Evolutionary conservation across 176 grass and related monocot species (phyloP).

Genomic region (Oryza australiensis): DNA sequence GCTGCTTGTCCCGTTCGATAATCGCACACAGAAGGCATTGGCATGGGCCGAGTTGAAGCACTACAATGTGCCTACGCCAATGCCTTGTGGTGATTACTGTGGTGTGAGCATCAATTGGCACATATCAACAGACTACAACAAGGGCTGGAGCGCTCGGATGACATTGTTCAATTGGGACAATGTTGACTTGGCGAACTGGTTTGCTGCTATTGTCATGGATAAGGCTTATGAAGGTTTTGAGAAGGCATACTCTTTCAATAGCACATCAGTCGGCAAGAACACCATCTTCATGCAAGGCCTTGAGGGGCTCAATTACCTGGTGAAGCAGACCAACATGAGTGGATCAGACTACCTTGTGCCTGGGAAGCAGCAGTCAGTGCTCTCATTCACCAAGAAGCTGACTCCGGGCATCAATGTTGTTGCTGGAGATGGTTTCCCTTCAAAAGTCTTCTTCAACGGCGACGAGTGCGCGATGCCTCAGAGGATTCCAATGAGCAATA

Average conservation of each 20-base stretch:
- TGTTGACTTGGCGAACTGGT: conserved; percentile 75
- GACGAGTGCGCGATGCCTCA: conserved; percentile 73
- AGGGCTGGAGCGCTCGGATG: conserved; percentile 86
- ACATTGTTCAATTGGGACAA: conserved; percentile 94
- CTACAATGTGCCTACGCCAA: conserved; percentile 61
- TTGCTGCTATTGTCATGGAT: conserved; percentile 78
- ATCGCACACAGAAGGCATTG: conserved; percentile 63
- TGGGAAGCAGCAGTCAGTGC: conserved; percentile 82
- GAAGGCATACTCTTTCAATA: conserved; percentile 84
- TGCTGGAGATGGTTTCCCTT: conserved; percentile 72
- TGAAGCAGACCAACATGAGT: conserved; percentile 73
- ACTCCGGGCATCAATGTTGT: conserved; percentile 67
- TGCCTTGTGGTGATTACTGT: conserved; percentile 79
- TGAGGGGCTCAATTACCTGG: conserved; percentile 79
- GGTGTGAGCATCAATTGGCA: conserved; percentile 99
- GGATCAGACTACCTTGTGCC: conserved; percentile 66
- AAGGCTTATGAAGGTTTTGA: conserved; percentile 78
- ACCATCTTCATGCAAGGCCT: conserved; percentile 91
- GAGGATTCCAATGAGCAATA: conserved; percentile 45
- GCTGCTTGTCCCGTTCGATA: conserved; percentile 81
- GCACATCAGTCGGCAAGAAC: conserved; percentile 51
- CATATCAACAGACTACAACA: conserved; percentile 67
- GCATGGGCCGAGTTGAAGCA: conserved; percentile 87
- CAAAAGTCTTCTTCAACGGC: conserved; percentile 95
- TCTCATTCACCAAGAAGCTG: conserved; percentile 88